These are phyloP conservation scores for Hamamelis virginiana DNA, from an alignment of 164 flowering plant genomes.

Conservation along the genomic window DNA sequence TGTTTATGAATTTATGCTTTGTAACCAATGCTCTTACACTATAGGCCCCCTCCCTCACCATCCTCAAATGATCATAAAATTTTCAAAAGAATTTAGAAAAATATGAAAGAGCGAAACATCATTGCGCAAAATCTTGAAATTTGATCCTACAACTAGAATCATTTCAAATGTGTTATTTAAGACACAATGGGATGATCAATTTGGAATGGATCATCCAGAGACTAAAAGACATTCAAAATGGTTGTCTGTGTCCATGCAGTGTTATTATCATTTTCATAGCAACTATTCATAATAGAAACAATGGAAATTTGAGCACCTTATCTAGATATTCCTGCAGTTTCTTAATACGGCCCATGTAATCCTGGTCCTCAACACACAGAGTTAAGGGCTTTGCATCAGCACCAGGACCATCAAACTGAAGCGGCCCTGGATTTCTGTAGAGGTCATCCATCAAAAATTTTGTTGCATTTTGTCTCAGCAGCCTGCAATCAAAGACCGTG, in stretches of 20 bases:
- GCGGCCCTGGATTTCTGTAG: constrained; percentile 97
- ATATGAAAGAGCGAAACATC: no score
- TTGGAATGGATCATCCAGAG: no score
- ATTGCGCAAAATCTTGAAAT: no score
- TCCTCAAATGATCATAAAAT: no score
- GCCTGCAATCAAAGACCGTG: constrained; percentile 44
- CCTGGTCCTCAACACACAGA: constrained; percentile 93
- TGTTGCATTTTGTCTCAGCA: constrained; percentile 76
- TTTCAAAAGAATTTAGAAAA: no score
- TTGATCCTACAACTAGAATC: no score
- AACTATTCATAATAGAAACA: background rate
- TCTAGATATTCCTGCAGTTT: constrained; percentile 85
- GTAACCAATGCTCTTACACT: no score
- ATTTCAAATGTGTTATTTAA: no score
- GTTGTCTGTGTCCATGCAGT: background rate
- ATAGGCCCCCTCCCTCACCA: no score
- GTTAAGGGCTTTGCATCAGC: constrained; percentile 79
- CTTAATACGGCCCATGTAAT: constrained; percentile 99
- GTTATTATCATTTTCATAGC: background rate
- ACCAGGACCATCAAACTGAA: constrained; percentile 98
- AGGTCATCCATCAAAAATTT: constrained; percentile 82
- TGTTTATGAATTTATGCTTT: no score
- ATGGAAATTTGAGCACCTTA: constrained; percentile 45
- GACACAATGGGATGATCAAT: no score
- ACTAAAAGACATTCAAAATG: no score